Base-by-base conservation (phyloP, 2,329 filamentous ascomycete genomes). In the Botrytis elliptica region DNA sequence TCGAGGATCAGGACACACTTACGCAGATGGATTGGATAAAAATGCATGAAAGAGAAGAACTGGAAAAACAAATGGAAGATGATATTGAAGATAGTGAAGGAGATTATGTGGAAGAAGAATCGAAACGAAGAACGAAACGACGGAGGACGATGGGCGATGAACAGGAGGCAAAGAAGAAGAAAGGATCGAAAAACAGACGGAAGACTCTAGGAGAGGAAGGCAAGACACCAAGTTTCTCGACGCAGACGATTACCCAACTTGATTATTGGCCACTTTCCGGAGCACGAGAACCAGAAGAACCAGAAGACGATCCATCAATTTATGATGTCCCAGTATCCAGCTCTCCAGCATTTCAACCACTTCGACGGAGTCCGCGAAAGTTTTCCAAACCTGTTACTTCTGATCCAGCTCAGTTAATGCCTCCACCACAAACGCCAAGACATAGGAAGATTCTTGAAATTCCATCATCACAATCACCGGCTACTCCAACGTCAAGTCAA, bases 391-490 rank as follows among this genome's bases (percentile, higher is more conserved):
- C 67, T 59, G 40, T 16, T 38, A 59, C 12, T 16, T 71, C 74
- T 46, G 74, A 63, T 38, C 46, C 74, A 49, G 42, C 22, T 12
- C 29, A 59, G 25, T 63, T 71, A 18, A 78, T 80, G 77, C 72
- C 68, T 25, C 77, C 76, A 36, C 79, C 78, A 40, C 75, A 75
- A 70, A 81, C 80, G 40, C 80, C 80, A 33, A 75, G 66, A 18
- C 70, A 75, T n/a, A 75, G 42, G 12, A 33, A 75, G 38, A 46
- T 72, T 36, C 70, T 64, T 5, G 80, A 81, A 59, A 80, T 81
- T 18, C 80, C 80, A 33, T 81, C 80, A 12, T 81, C 80, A 38
- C 77, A 81, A 73, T 81, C 80, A n/a, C 80, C 80, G 55, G 76
- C 75, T 25, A 81, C 80, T 3, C 80, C 80, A 67, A 25, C 77